phyloP scores from a whole-genome alignment of 176 grass and related monocot genomes.

The Themeda triandra region DNA sequence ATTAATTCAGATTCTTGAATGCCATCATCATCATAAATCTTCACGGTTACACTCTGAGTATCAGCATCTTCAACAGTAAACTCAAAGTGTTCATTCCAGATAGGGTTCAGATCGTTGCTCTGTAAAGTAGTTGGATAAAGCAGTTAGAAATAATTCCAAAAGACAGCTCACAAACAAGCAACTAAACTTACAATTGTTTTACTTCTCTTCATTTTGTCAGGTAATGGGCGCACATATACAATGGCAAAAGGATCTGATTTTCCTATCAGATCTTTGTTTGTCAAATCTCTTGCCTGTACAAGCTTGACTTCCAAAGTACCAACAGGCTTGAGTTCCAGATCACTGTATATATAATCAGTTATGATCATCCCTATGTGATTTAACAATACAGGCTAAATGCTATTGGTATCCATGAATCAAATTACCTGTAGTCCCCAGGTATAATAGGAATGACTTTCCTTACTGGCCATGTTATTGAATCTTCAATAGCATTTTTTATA shows the following conservation, averaged over 20 bases:
- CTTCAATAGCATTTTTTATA: slow-evolving; percentile 95
- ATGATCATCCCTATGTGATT: slow-evolving; percentile 18
- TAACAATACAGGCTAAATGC: slow-evolving; percentile 4
- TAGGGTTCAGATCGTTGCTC: slow-evolving; percentile 91
- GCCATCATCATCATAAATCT: slow-evolving; percentile 93
- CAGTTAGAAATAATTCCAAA: slow-evolving; percentile 11
- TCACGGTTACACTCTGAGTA: slow-evolving; percentile 81
- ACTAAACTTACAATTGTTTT: slow-evolving; percentile 85
- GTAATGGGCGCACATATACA: slow-evolving; percentile 73
- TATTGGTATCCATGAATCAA: not conserved
- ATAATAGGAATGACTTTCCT: slow-evolving; percentile 92
- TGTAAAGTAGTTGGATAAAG: slow-evolving; percentile 26
- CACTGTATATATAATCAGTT: slow-evolving; percentile 40
- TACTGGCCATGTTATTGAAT: slow-evolving; percentile 93
- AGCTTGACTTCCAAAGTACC: slow-evolving; percentile 96
- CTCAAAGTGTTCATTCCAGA: slow-evolving; percentile 98
- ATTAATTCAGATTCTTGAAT: slow-evolving; percentile 88
- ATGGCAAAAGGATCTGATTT: slow-evolving; percentile 94
- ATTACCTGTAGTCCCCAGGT: slow-evolving; percentile 94
- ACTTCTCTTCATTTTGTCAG: slow-evolving; percentile 92
- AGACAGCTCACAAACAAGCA: not conserved
- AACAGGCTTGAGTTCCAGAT: slow-evolving; percentile 93
- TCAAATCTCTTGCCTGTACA: slow-evolving; percentile 82
- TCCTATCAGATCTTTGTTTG: slow-evolving; percentile 97
- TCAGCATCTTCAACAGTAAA: slow-evolving; percentile 80